Percentiles rank a stretch among this genome's conserved stretches.
These are phyloP conservation scores for Oryza rufipogon DNA, from an alignment of 176 grass and related monocot species.

Conservation along the genomic window DNA sequence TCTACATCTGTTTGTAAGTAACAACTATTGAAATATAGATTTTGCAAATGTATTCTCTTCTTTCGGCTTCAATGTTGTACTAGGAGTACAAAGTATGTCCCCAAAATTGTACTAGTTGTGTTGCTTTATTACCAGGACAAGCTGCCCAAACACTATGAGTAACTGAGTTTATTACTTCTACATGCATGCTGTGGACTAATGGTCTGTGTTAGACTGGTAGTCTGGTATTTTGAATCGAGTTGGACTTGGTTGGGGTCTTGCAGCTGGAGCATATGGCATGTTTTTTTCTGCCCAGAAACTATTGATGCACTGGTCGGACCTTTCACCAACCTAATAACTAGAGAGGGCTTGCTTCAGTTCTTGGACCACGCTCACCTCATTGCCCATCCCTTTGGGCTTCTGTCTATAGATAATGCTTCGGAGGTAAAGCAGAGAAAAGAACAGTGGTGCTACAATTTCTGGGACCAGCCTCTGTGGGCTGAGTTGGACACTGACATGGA, in stretches of 20 bases:
- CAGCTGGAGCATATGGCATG: background rate
- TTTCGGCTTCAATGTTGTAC: background rate
- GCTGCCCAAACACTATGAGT: background rate
- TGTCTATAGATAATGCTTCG: slow-evolving; percentile 22
- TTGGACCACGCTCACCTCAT: slow-evolving; percentile 32
- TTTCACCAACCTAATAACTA: slow-evolving; percentile 38
- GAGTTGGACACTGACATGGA: slow-evolving; percentile 38
- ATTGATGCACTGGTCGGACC: slow-evolving; percentile 45
- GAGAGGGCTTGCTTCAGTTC: slow-evolving; percentile 17
- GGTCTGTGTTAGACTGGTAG: slow-evolving; percentile 13
- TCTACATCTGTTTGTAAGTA: slow-evolving; percentile 33
- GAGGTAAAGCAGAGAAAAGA: slow-evolving; percentile 16
- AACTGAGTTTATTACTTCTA: background rate
- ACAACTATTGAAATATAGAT: background rate
- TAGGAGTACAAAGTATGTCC: background rate
- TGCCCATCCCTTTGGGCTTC: slow-evolving; percentile 39
- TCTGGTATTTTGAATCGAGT: slow-evolving; percentile 5
- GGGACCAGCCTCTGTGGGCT: slow-evolving; percentile 16
- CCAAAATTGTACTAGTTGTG: background rate
- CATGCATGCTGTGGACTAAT: background rate
- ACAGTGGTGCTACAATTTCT: slow-evolving; percentile 9
- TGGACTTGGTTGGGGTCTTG: slow-evolving; percentile 2
- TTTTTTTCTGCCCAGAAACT: slow-evolving; percentile 19
- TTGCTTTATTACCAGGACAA: background rate
- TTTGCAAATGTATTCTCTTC: background rate